Evolutionary conservation across 441 rosid species (phyloP).

Genomic region (Populus hybrid): DNA sequence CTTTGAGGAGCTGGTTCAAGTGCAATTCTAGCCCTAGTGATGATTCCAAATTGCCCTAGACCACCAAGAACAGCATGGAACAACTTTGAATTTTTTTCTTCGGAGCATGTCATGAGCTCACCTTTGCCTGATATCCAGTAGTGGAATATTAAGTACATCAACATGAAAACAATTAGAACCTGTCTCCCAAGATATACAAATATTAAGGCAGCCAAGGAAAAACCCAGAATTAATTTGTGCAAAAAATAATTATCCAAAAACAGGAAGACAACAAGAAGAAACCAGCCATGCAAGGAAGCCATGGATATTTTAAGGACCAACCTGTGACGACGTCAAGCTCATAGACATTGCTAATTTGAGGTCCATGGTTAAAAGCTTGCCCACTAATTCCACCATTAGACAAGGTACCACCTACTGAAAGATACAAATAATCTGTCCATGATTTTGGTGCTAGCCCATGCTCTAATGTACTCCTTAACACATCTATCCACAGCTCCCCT

Average conservation of each 20-base stretch:
- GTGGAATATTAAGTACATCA: neutral
- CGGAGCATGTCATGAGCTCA: slow-evolving; percentile 69
- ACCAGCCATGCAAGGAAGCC: neutral
- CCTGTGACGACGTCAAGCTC: slow-evolving; percentile 97
- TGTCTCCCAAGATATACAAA: neutral
- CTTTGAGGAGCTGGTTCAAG: slow-evolving; percentile 85
- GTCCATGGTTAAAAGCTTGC: slow-evolving; percentile 93
- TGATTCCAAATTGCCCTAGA: slow-evolving; percentile 92
- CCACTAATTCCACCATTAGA: slow-evolving; percentile 97
- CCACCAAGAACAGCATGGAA: slow-evolving; percentile 94
- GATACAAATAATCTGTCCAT: slow-evolving; percentile 95
- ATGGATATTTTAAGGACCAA: slow-evolving; percentile 11
- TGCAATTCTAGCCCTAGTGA: slow-evolving; percentile 86
- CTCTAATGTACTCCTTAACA: slow-evolving; percentile 58
- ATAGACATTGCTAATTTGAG: slow-evolving; percentile 81
- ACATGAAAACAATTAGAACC: neutral
- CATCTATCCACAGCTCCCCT: slow-evolving; percentile 93
- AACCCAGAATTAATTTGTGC: neutral
- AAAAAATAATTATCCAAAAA: neutral
- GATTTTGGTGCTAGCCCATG: slow-evolving; percentile 86
- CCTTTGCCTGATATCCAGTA: slow-evolving; percentile 57
- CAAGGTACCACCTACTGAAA: slow-evolving; percentile 90
- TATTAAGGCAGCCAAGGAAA: neutral
- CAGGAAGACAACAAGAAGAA: neutral
- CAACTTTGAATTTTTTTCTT: slow-evolving; percentile 56